Conservation (phyloP, 139 green algal species). For the Ulvella scutata region DNA sequence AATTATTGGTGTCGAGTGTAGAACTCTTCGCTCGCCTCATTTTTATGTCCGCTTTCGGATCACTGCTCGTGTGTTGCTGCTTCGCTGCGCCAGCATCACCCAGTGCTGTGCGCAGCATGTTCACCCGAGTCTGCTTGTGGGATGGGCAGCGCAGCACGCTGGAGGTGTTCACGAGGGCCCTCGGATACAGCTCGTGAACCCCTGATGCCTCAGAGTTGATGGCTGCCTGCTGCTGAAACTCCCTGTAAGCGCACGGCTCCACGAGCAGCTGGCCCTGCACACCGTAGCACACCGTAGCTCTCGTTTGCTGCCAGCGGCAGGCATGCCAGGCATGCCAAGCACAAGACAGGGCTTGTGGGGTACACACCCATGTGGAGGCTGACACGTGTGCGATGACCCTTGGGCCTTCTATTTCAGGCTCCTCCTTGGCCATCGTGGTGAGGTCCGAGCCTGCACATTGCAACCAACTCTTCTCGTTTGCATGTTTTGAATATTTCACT, state of each 20-base stretch:
- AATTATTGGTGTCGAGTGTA: no score
- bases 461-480: background rate
- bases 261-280: slow-evolving; percentile 30
- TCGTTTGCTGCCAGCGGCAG: slow-evolving; percentile 6
- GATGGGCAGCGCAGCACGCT: background rate
- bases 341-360: background rate
- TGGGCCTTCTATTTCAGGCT: slow-evolving; percentile 10
- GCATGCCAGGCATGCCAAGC: background rate
- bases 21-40: no score
- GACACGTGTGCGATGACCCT: slow-evolving; percentile 2
- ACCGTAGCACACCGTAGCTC: slow-evolving; percentile 14
- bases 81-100: no score
- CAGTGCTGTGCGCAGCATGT: background rate
- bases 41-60: no score
- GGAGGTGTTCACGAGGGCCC: background rate
- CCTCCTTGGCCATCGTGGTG: slow-evolving; percentile 22
- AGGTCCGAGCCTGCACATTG: slow-evolving; percentile 16
- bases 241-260: slow-evolving; percentile 11
- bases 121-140: background rate
- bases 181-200: background rate
- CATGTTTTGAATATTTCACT: slow-evolving; percentile 3
- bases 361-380: background rate
- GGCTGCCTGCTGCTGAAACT: slow-evolving; percentile 14
- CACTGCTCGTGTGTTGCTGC: no score
- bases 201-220: slow-evolving; percentile 18